Base-by-base conservation (phyloP, 371 early-diverging fungal species). In the Sanchytrium tribonematis region DNA sequence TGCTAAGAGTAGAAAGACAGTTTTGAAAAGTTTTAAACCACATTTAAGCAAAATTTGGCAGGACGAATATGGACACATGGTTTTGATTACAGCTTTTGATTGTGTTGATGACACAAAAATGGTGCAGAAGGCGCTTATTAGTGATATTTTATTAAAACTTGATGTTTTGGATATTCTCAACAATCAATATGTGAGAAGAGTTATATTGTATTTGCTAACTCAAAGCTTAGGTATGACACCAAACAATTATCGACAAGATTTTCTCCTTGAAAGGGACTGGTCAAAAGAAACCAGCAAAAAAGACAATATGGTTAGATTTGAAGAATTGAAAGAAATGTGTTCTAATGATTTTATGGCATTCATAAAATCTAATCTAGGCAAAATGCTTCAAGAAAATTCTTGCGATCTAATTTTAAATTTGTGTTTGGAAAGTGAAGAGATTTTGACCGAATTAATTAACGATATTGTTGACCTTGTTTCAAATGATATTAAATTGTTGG, bases 91-190 rank as follows among this genome's bases (percentile, higher is more conserved):
- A 67, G 76, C 85, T 67, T 83, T 93, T 74, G 93, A 91, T 75
- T 85, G 85, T 65, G 83, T 90, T 31, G 96, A 95, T 78, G 96
- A 95, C 79, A 95, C 94, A 16, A 90, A 90, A n/a, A 75, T 91
- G 66, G 78, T 89, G 67, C 75, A 76, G 70, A 91, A 91, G 75
- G 77, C 84, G 28, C 80, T 93, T 68, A 70, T 93, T 68, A n/a
- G 22, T n/a, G 68, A 68, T 27, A 1, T 68, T 68, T 29, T 31
- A 1, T 27, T 29, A 30, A 68, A 68, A 30, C 28, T 68, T 68
- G 68, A 30, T 68, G 28, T 29, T 30, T 27, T 68, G 29, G 30
- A 68, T 27, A 12, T 68, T 17, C 28, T 68, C 27, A 68, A 29
- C 31, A n/a, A 31, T 68, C 68, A 30, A 29, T 68, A 30, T 28